Percentiles rank a stretch among this genome's conserved stretches.
Conservation (phyloP, 768 basidiomycete genomes). For the Obba rivulosa region DNA sequence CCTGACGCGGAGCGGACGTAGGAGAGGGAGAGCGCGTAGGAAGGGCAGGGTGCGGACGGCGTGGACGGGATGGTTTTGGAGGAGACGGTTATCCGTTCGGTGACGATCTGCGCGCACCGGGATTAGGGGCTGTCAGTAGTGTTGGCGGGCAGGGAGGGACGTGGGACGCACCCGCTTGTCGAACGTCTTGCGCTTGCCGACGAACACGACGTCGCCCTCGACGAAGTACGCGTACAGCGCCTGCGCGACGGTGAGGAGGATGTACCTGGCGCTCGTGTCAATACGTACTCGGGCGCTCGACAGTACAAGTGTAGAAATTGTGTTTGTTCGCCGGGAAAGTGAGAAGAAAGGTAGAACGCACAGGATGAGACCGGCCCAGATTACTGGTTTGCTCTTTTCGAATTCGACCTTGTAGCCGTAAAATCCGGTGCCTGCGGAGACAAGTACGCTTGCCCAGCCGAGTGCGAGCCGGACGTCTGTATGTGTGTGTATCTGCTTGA, state of each 20-base stretch:
- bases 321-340: neutral
- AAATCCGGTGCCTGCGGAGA: conserved; percentile 75
- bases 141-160: neutral
- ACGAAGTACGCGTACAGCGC: conserved; percentile 82
- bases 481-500: conserved; percentile 82
- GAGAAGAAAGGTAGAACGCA: conserved; percentile 34
- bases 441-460: conserved; percentile 82
- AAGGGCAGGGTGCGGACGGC: conserved; percentile 44
- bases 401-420: conserved; percentile 90
- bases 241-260: conserved; percentile 64
- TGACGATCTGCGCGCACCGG: conserved; percentile 93
- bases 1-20: conserved; percentile 79
- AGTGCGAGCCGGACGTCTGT: conserved; percentile 84
- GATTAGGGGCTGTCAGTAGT: neutral
- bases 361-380: conserved; percentile 76
- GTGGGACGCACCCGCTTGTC: conserved; percentile 65
- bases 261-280: conserved; percentile 48
- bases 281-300: neutral
- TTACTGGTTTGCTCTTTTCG: conserved; percentile 76
- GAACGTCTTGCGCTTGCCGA: conserved; percentile 86
- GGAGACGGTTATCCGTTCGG: conserved; percentile 78
- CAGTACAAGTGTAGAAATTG: neutral
- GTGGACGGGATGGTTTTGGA: conserved; percentile 60
- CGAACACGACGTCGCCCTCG: conserved; percentile 80
- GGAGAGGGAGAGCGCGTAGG: conserved; percentile 59